Base-by-base conservation (phyloP, 805 yeast genomes). In the Pichia occidentalis region DNA sequence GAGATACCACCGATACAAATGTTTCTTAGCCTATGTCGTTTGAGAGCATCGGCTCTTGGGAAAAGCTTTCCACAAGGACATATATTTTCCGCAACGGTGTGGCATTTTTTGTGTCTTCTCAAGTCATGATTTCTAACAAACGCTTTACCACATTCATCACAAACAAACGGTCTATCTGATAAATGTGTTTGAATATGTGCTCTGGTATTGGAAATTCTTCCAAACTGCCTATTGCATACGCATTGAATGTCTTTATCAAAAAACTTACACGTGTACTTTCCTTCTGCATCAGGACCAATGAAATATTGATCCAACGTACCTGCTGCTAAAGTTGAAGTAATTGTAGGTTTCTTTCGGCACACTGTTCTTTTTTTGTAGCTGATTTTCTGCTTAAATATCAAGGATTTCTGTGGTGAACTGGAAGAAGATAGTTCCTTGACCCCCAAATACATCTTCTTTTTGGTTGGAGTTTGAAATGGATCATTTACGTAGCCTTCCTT, bases 121-220 rank as follows among this genome's bases (percentile, higher is more conserved):
- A 92, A 67, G 61, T 92, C 99, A 56, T 92, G 98, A 46, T 90
- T 95, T 45, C 99, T 72, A 18, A 92, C 99, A 64, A 92, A 92
- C 26, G 85, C 74, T 49, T 88, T 85, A 4, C 75, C 71, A 60
- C 99, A 92, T 29, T 68, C 68, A 3, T 66, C 65, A 63, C 99
- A 92, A 0, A 71, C 65, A 60, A 85, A 90, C 1, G 99, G 99
- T 46, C 97, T 68, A 58, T 94, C 98, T 56, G 90, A 80, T 34
- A 92, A 63, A 66, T 92, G 99, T 1, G 98, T 92, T 57, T 92
- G 98, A 40, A 92, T 88, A 59, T 92, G 99, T 0, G 96, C 85
- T 45, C 97, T 68, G 10, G 86, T 85, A 53, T 92, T 92, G 60
- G 94, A 94, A 32, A 95, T 70, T 53, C 98, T 70, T 7, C 87